Base-by-base conservation (phyloP, 2,329 filamentous ascomycete genomes). In the Rutstroemia sp. region DNA sequence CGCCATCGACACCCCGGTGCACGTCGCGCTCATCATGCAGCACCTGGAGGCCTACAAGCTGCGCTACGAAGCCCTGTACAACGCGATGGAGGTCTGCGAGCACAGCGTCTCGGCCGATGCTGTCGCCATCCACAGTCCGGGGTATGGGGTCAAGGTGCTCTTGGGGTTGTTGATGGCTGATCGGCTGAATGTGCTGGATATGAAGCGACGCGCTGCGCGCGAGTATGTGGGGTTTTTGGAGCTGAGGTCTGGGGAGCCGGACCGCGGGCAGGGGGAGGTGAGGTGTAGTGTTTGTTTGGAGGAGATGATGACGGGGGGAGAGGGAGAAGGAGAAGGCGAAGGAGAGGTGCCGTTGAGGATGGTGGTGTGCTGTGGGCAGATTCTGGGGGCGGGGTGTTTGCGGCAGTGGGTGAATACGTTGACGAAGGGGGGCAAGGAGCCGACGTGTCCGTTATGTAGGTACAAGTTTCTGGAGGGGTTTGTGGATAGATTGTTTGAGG, bases 351-450 rank as follows among this genome's bases (percentile, higher is more conserved):
- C 59, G 1, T 51, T 66, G 21, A 48, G 57, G 25, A 39, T 67
- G 41, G 51, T 61, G 2, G 58, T 60, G 12, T 67, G 65, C 50
- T 67, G 65, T 51, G 49, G 50, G 1, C 59, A 65, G 27, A 52
- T 60, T 14, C 53, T 66, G 25, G 63, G 65, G 9, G 46, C 23
- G 12, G 18, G 49, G 9, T 67, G 63, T 34, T 30, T 66, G 12
- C 59, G 57, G 27, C 19, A 21, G 10, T 65, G 63, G 63, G 38
- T 64, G 5, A 23, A 25, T 9, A 3, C 27, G 7, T 7, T 30
- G 7, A 10, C 27, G 8, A 3, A 7, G 52, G 52, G 7, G 37
- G 6, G 16, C 14, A 14, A 4, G 38, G 18, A 41, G 2, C 38
- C 38, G 14, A 41, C 47, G 10, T 65, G 63, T 39, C 63, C 65